These are phyloP conservation scores for Tuber melanosporum DNA, from an alignment of 495 filamentous ascomycete genomes.

Conservation along the genomic window DNA sequence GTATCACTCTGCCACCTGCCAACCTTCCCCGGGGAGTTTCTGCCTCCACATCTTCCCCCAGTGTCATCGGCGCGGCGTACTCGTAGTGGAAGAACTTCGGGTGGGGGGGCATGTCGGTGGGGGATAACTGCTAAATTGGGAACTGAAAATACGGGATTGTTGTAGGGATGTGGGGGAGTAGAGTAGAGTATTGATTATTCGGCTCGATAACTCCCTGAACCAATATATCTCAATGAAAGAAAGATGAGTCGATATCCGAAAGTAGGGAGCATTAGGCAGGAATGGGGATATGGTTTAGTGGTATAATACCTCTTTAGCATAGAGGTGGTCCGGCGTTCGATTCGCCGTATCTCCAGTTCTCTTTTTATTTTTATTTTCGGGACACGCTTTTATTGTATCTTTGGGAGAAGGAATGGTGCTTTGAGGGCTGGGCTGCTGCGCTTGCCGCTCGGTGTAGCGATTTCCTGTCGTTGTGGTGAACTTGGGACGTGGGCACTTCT, in stretches of 20 bases:
- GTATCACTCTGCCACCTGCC: neutral
- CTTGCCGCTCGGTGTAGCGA: too few relatives aligned
- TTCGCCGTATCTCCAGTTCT: conserved; percentile 43
- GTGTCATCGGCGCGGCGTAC: too few relatives aligned
- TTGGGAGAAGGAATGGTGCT: neutral
- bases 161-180: neutral
- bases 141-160: too few relatives aligned
- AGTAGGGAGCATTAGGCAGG: neutral
- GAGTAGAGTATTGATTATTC: neutral
- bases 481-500: neutral
- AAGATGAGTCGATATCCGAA: neutral
- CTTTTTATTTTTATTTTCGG: neutral
- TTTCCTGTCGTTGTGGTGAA: neutral
- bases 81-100: neutral
- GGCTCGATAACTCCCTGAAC: neutral
- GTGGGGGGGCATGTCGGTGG: neutral
- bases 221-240: too few relatives aligned
- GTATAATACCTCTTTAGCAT: conserved; percentile 46
- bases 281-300: conserved; percentile 43
- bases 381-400: neutral
- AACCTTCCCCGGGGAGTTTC: neutral
- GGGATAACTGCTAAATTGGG: neutral
- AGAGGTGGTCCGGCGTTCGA: conserved; percentile 46
- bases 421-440: too few relatives aligned
- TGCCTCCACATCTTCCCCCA: neutral